Evolutionary conservation across 78 protist genomes (phyloP).

Genomic region (Dictyostelium firmibasis): DNA sequence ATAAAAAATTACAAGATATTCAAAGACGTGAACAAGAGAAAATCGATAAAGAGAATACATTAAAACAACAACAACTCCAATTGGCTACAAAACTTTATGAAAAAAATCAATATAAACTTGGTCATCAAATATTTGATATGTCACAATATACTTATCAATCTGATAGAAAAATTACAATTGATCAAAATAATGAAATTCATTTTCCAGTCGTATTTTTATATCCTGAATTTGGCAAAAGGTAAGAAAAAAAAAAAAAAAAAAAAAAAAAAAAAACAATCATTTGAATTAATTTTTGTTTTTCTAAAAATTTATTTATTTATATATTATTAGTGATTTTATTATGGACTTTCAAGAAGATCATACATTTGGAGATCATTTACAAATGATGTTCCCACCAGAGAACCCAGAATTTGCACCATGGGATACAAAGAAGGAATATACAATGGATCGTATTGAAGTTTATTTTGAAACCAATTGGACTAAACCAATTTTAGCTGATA

Average conservation of each 20-base stretch:
- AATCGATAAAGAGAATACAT: not conserved
- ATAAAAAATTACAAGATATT: not conserved
- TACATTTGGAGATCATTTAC: conserved; percentile 72
- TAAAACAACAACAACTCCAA: not conserved
- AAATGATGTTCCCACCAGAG: conserved; percentile 73
- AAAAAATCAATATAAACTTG: not conserved
- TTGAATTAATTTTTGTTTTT: not conserved
- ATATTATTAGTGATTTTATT: conserved; percentile 42
- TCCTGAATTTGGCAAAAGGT: conserved; percentile 44
- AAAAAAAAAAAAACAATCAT: not conserved
- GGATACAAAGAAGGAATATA: conserved; percentile 57
- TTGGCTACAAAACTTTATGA: conserved; percentile 28
- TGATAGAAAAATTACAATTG: conserved; percentile 39
- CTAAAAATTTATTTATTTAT: not conserved
- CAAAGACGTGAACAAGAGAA: conserved; percentile 4
- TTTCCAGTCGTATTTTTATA: conserved; percentile 54
- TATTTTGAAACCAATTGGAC: conserved; percentile 80
- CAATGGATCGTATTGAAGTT: conserved; percentile 46
- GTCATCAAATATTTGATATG: conserved; percentile 16
- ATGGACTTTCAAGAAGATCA: conserved; percentile 72
- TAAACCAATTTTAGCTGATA: conserved; percentile 24
- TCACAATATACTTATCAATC: conserved; percentile 25
- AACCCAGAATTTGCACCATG: conserved; percentile 57
- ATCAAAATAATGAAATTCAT: conserved; percentile 1
- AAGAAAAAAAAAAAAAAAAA: not conserved